Base-by-base conservation (phyloP, 192 early-diverging fungal genomes). In the Linderina pennispora region DNA sequence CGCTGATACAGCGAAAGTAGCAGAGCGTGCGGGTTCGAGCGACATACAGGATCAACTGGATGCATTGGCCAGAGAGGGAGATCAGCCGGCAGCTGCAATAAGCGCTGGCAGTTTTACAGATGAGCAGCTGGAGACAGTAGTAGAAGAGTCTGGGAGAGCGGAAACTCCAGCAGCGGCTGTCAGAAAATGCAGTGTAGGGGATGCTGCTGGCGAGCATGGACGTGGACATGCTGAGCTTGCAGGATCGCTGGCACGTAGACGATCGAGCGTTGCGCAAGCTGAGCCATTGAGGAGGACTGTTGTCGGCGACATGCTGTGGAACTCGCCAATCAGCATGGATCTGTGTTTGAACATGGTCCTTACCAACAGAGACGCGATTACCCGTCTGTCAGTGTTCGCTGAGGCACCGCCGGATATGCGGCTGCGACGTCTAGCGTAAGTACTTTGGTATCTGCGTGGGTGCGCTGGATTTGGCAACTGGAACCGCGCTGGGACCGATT, bases 301-400 rank as follows among this genome's bases (percentile, higher is more conserved):
- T 11, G 62, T 73, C 3, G 69, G 69, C 20, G 58, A 60, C 23
- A 39, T 58, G 21, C 28, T 73, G 34, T 31, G 45, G 32, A 37
- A 42, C 11, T 51, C 57, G 18, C 62, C 69, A 2, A 44, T 73
- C 41, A 65, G 69, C 48, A 62, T 98, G 32, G 92, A 94, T 49
- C 58, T 91, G 55, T 86, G 83, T 16, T 57, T 98, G 33, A 83
- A 89, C 46, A 67, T 98, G 77, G 85, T 96, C 49, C 84, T 94
- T 61, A 50, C 81, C 17, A 92, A 97, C 61, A 90, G 95, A 47
- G 91, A 92, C 33, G 66, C 86, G 1, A 49, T 82, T 23, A 62
- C 55, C 20, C 75, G 86, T 16, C 49, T 86, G 39, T 65, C 78
- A 3, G 63, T 73, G 6, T 88, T 88, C 67, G 53, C 78, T 8